Evolutionary conservation across 1,139 yeast species (phyloP).

Genomic region (Debaryomycetaceae sp.): DNA sequence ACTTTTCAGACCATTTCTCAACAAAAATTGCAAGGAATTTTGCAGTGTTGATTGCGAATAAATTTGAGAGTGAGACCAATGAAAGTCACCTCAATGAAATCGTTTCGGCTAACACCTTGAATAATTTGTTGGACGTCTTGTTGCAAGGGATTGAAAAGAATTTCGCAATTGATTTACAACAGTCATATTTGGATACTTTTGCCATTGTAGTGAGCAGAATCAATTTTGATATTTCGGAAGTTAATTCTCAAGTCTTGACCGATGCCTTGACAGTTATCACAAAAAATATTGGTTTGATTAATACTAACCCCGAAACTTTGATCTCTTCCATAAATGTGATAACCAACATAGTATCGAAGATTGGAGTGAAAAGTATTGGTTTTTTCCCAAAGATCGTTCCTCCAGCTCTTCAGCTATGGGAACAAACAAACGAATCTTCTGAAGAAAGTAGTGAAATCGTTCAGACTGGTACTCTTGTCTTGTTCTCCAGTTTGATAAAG

Average conservation of each 20-base stretch:
- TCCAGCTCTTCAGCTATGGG: constrained; percentile 62
- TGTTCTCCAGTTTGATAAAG: constrained; percentile 73
- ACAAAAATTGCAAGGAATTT: constrained; percentile 48
- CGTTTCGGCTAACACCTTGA: constrained; percentile 38
- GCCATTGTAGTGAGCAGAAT: constrained; percentile 63
- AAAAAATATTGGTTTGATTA: constrained; percentile 50
- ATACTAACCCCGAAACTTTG: constrained; percentile 55
- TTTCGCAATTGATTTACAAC: constrained; percentile 50
- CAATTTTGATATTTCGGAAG: constrained; percentile 37
- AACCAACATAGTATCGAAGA: constrained; percentile 61
- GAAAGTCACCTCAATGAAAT: constrained; percentile 36
- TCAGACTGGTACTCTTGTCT: constrained; percentile 65
- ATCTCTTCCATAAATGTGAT: constrained; percentile 74
- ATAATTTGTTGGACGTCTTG: constrained; percentile 46
- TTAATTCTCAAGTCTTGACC: constrained; percentile 45
- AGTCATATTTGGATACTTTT: constrained; percentile 67
- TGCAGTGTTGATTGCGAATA: constrained; percentile 58
- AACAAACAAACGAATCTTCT: constrained; percentile 22
- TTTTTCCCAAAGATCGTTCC: constrained; percentile 82
- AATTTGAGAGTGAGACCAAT: constrained; percentile 63
- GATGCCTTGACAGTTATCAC: constrained; percentile 52
- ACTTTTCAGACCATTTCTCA: constrained; percentile 31
- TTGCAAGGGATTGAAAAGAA: constrained; percentile 40
- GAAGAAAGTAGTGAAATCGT: constrained; percentile 32
- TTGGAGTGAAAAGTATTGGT: constrained; percentile 87